Evolutionary conservation across 345 rosid species (phyloP).

Genomic region (Rhodamnia argentea): DNA sequence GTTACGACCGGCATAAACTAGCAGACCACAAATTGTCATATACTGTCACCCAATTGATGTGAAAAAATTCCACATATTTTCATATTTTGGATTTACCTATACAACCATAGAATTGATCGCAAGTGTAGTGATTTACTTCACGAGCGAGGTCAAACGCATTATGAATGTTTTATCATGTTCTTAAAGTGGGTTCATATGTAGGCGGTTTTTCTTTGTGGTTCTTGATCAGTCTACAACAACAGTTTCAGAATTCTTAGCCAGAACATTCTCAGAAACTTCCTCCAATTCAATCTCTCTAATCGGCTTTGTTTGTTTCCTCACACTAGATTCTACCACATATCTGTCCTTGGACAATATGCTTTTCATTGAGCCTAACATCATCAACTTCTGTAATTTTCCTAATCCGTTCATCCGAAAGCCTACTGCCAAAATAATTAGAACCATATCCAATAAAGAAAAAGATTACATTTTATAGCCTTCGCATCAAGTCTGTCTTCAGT

Average conservation of each 20-base stretch:
- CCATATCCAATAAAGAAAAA: background rate
- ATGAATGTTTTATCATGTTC: background rate
- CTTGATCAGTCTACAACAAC: background rate
- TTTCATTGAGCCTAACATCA: background rate
- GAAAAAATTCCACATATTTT: background rate
- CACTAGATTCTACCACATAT: background rate
- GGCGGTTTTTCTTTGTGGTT: background rate
- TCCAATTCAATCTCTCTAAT: background rate
- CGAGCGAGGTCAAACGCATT: rapidly evolving
- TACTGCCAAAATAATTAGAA: background rate
- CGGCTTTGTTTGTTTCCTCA: background rate
- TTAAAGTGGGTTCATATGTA: background rate
- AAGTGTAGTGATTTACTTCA: background rate
- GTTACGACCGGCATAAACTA: background rate
- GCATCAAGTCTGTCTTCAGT: background rate
- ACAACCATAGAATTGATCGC: background rate
- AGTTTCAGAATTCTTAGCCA: background rate
- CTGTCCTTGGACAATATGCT: background rate
- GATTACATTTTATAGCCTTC: background rate
- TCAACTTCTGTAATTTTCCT: background rate
- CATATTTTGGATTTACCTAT: background rate
- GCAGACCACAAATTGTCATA: background rate
- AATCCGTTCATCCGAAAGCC: background rate
- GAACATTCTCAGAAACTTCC: background rate
- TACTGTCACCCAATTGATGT: background rate